Base-by-base conservation (phyloP, 441 rosid genomes). In the Gossypium laxum region DNA sequence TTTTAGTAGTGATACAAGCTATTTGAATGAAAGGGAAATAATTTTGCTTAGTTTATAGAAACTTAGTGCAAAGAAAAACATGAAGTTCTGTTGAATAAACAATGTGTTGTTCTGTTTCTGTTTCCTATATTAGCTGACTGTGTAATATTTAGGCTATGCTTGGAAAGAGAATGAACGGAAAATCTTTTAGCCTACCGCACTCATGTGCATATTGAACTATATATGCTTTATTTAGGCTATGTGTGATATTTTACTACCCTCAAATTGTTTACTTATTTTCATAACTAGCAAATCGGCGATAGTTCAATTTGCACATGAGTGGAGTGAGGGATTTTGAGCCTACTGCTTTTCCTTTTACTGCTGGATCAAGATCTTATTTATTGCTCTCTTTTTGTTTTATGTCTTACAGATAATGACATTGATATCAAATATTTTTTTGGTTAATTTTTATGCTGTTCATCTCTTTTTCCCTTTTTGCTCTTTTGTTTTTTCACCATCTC, bases 51-150 rank as follows among this genome's bases (percentile, higher is more conserved):
- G 7, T 67, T 63, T 45, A 56, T 30, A 14, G 55, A 38, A 71
- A 47, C 48, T 66, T n/a, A 54, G 30, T 18, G 59, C 66, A 14
- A 21, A 69, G 70, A 38, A 58, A 69, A 52, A 47, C 67, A 58
- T 14, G 7, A 43, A 24, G 8, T 66, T 58, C 51, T 56, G 30
- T 50, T 15, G 3, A 48, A 28, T 32, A 28, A 22, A 30, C 6
- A 15, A 15, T 15, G 11, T 28, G 32, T 51, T 22, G 47, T 65
- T 54, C 12, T n/a, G 21, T 15, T 15, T 15, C 55, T 15, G n/a
- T 45, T 38, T 24, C 61, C 11, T 2, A 58, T 50, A 41, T 30
- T 30, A 59, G 41, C 65, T 47, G 21, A 57, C 32, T 21, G 18
- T 30, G 15, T 24, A 22, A 8, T 64, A 19, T 43, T 4, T 64